Evolutionary conservation across 208 protist species (phyloP), one percentile per base, ranked within the genome.

Genomic region (Vickermania ingenoplastis): DNA sequence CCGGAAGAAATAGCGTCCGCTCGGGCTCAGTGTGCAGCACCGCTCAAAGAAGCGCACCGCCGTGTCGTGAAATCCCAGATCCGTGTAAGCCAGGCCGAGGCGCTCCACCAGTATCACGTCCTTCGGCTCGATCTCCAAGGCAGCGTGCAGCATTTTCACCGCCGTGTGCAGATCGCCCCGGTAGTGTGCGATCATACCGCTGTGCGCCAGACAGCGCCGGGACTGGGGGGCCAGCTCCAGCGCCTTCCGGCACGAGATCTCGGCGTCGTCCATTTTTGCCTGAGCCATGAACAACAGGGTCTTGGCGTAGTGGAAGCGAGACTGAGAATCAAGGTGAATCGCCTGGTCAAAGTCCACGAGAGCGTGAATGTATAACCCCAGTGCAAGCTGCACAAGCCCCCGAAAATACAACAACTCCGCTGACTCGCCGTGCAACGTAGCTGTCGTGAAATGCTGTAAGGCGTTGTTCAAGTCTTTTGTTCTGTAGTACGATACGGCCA

Each of bases 1-100:
- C 31, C 81, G 60, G 59, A 82, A 89, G 51, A 72, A 86, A 31
- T 75, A 79, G 1, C 72, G 1, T 23, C 65, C 41, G 1, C 62
- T 52, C 26, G 67, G 67, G n/a, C 24, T 11, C 27, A 86, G 60
- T 21, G n/a, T 13, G 54, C 86, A 83, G 28, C 76, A 79, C 28
- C 77, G 65, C 17, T 75, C 69, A 54, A 97, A 94, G 50, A 78
- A 83, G 31, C 80, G 73, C 13, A 79, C 68, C 11, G 92, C 89
- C 22, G 87, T 61, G 54, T 92, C 83, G 49, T 73, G 71, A 65
- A 90, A 92, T 13, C 81, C 65, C 13, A 92, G 57, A 13, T 82
- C 75, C 27, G 53, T 58, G 61, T 93, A 94, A 0, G 83, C 86
- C 1, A 95, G 69, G 2, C 88, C 87, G 13, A 87, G 58, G 53